Base-by-base conservation (phyloP, 2,329 filamentous ascomycete genomes). In the Thelonectria discophora region DNA sequence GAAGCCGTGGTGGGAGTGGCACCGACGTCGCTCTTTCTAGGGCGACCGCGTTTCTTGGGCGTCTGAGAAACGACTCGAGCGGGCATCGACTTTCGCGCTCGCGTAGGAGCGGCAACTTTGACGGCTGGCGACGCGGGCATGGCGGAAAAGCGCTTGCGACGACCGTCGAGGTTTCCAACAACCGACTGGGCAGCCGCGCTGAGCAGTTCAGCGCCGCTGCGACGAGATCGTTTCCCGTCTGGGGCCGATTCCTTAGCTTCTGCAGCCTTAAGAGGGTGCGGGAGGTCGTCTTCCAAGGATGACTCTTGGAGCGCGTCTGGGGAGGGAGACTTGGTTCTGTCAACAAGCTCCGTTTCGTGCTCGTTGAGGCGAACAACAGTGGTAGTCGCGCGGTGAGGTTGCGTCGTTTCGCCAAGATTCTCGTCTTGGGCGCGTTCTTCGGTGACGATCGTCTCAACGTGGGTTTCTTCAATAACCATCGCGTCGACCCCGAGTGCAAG, bases 51-150 rank as follows among this genome's bases (percentile, higher is more conserved):
- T 49, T 67, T 72, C 37, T 30, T 67, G 7, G 69, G 69, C 1
- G 69, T 71, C 40, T 64, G 53, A 1, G 62, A 42, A 10, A 48
- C 12, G 18, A 58, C 34, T 12, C 53, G 56, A 15, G 69, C 69
- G 8, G 66, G 69, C 67, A 71, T 70, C 13, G 69, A 72, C 49
- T 70, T 71, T 15, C 69, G 66, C 2, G 27, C 30, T 5, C 45
- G 65, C 18, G 62, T 66, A 4, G 65, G 57, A 34, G 62, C 15
- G 5, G 62, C 58, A 32, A 53, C 55, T 13, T 48, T 65, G 5
- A 54, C 37, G 21, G 27, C 63, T 3, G 66, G 68, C 5, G 69
- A 66, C 10, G 21, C 49, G 10, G 65, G 66, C 1, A 59, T 62
- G 3, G 56, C 57, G 11, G 66, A 64, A 9, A 46, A 34, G 20